Conservation (phyloP, 345 rosid species). For the Dipteronia sinensis region DNA sequence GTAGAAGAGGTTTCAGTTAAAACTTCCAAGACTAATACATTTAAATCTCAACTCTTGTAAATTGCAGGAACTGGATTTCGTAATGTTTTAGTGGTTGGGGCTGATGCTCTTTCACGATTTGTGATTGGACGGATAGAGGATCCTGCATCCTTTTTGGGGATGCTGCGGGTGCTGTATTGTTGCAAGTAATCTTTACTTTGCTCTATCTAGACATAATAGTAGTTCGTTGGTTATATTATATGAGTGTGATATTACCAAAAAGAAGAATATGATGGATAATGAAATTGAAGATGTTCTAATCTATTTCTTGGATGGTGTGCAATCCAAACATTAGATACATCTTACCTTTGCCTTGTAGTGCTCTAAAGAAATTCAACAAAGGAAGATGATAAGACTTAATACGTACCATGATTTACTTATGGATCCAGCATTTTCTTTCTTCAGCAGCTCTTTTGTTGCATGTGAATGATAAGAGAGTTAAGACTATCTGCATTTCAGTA, state of each 20-base stretch:
- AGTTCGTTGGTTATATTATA: background rate
- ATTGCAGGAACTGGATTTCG: slow-evolving; percentile 78
- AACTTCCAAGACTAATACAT: slow-evolving; percentile 9
- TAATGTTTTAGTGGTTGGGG: slow-evolving; percentile 90
- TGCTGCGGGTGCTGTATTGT: slow-evolving; percentile 94
- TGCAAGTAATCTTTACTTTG: slow-evolving; percentile 58
- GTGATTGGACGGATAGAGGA: slow-evolving; percentile 98
- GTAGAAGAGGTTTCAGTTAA: slow-evolving; percentile 2
- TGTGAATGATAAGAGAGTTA: background rate
- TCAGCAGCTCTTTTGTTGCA: background rate
- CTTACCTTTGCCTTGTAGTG: background rate
- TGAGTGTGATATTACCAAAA: background rate
- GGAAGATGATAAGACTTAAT: background rate
- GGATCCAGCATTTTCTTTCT: background rate
- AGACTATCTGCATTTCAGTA: background rate
- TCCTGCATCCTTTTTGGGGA: slow-evolving; percentile 94
- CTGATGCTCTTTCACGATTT: slow-evolving; percentile 81
- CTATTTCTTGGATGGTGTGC: background rate
- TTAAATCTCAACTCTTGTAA: slow-evolving; percentile 8
- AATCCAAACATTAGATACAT: background rate
- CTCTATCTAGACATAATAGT: background rate
- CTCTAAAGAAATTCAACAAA: background rate
- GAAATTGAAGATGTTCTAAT: background rate
- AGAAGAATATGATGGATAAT: background rate
- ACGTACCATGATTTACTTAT: background rate